Conservation (phyloP, 371 early-diverging fungal genomes). For the Lichtheimia ornata region DNA sequence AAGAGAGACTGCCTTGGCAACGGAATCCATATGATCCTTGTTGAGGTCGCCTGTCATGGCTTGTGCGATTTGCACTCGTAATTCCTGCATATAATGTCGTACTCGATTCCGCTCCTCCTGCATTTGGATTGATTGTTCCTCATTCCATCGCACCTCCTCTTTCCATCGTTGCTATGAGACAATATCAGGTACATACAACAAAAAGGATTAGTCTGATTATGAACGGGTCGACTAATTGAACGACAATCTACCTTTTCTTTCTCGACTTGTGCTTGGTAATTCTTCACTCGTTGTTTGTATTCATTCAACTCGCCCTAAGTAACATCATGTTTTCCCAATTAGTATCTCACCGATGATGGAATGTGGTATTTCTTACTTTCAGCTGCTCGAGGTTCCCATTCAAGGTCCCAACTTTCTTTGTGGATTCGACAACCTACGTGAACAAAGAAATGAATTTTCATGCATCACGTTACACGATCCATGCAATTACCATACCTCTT, state of each 20-base stretch:
- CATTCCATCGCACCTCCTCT: constrained; percentile 12
- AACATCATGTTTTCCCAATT: no score
- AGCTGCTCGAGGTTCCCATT: no score
- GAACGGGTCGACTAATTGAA: no score
- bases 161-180: constrained; percentile 7
- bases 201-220: no score
- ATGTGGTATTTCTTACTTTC: not conserved
- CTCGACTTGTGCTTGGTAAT: not conserved
- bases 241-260: not conserved
- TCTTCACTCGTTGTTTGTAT: no score
- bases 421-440: no score
- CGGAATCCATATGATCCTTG: not conserved
- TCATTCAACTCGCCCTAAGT: no score
- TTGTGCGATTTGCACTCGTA: constrained; percentile 4
- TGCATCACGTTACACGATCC: no score
- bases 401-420: no score
- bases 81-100: constrained; percentile 1
- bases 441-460: no score
- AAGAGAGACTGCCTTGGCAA: not conserved
- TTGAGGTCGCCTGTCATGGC: not conserved
- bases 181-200: no score
- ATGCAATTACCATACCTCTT: not conserved
- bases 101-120: constrained; percentile 5
- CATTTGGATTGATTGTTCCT: not conserved
- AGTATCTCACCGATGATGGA: not conserved